phyloP scores from a whole-genome alignment of 2,329 filamentous ascomycete genomes.

The Calonectria honghensis region DNA sequence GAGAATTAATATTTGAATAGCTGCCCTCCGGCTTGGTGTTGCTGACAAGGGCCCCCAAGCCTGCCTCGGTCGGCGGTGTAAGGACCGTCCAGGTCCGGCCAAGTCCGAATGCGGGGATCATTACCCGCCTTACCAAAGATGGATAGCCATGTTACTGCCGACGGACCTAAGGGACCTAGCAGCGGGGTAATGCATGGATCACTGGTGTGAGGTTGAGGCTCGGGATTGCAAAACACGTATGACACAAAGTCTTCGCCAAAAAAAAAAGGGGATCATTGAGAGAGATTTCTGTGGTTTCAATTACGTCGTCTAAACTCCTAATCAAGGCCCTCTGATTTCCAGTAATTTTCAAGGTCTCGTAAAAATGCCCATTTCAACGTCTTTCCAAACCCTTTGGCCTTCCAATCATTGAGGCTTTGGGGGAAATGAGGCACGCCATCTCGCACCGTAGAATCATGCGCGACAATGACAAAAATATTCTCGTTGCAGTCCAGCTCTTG shows the following conservation, averaged over 20 bases:
- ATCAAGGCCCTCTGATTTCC: conserved; percentile 42
- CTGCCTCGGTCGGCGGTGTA: not conserved
- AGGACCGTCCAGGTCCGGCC: not conserved
- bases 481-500: conserved; percentile 50
- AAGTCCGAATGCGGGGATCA: not conserved
- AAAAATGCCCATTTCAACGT: conserved; percentile 49
- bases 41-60: not conserved
- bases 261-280: not conserved
- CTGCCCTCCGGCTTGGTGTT: not conserved
- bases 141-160: conserved; percentile 10
- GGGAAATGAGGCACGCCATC: conserved; percentile 52
- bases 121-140: not conserved
- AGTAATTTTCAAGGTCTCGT: conserved; percentile 47
- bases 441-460: conserved; percentile 48
- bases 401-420: conserved; percentile 47
- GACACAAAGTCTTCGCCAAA: not conserved
- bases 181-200: conserved; percentile 8
- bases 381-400: conserved; percentile 41
- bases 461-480: conserved; percentile 46
- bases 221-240: not conserved
- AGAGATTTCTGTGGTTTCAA: not conserved
- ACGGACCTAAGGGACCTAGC: not conserved
- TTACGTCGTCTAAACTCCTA: not conserved
- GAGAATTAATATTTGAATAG: not conserved
- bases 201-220: too few species aligned